These are phyloP conservation scores for Russula sp. DNA, from an alignment of 768 basidiomycete species.

Conservation along the genomic window DNA sequence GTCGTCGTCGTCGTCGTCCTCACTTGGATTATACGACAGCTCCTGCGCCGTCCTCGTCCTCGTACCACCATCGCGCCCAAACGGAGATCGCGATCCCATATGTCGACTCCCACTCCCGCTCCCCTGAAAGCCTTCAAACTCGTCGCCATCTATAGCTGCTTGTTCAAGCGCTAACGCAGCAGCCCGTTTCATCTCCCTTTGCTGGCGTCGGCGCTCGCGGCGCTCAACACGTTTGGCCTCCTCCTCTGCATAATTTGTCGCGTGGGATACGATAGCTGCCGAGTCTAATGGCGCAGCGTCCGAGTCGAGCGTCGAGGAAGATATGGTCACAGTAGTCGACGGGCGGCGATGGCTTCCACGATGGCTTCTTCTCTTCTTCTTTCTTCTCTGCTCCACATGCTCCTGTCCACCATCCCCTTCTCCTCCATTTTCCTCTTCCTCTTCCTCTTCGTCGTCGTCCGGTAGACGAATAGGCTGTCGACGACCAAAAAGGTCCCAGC, in stretches of 20 bases:
- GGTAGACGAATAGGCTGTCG: slow-evolving; percentile 57
- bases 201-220: slow-evolving; percentile 45
- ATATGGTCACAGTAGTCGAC: slow-evolving; percentile 31
- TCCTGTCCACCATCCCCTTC: background rate
- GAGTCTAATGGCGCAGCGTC: slow-evolving; percentile 67
- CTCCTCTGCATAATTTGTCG: slow-evolving; percentile 36
- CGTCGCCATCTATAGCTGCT: slow-evolving; percentile 35
- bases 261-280: slow-evolving; percentile 49
- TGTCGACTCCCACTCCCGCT: slow-evolving; percentile 36
- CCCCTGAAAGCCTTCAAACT: slow-evolving; percentile 69
- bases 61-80: slow-evolving; percentile 6
- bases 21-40: background rate
- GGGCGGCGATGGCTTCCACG: background rate
- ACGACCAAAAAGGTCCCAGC: slow-evolving; percentile 65
- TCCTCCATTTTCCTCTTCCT: background rate
- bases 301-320: slow-evolving; percentile 57
- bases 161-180: slow-evolving; percentile 41
- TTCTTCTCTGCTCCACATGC: background rate
- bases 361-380: background rate
- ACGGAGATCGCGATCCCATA: slow-evolving; percentile 6
- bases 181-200: slow-evolving; percentile 44
- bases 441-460: slow-evolving; percentile 49
- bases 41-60: slow-evolving; percentile 27
- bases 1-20: slow-evolving; percentile 32
- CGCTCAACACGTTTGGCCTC: slow-evolving; percentile 46